phyloP scores from a whole-genome alignment of 2,329 filamentous ascomycete species.

The Talaromyces atroroseus region DNA sequence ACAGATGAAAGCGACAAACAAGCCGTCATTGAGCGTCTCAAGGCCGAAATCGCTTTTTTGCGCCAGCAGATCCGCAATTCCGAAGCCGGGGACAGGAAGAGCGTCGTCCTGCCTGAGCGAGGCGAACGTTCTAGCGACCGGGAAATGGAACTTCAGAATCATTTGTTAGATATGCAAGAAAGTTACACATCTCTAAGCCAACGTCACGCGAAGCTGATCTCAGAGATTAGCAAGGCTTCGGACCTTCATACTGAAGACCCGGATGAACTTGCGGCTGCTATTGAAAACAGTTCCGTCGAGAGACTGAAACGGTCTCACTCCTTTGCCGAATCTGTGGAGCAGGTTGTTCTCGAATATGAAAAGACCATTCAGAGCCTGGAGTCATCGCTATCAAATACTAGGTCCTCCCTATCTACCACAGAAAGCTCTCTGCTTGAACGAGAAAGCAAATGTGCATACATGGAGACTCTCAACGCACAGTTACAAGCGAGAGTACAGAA shows the following conservation, averaged over 20 bases:
- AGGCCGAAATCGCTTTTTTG: constrained; percentile 88
- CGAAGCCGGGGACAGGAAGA: constrained; percentile 59
- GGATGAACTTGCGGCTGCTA: constrained; percentile 49
- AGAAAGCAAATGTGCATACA: constrained; percentile 87
- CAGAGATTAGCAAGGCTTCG: constrained; percentile 82
- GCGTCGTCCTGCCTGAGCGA: constrained; percentile 60
- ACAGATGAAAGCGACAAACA: constrained; percentile 89
- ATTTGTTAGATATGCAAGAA: constrained; percentile 86
- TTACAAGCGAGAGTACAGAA: constrained; percentile 88
- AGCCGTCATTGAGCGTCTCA: constrained; percentile 84
- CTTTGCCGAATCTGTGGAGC: constrained; percentile 91
- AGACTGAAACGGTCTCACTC: constrained; percentile 90
- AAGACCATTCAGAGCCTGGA: constrained; percentile 96
- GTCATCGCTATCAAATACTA: constrained; percentile 81
- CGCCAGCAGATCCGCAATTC: constrained; percentile 86
- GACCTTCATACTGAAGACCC: constrained; percentile 49
- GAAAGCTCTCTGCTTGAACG: constrained; percentile 86
- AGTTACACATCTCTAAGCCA: constrained; percentile 88
- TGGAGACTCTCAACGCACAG: constrained; percentile 87
- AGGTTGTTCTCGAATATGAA: constrained; percentile 94
- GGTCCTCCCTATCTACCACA: constrained; percentile 72
- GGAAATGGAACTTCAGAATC: constrained; percentile 86
- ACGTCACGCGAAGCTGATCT: constrained; percentile 90
- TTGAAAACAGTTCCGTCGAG: constrained; percentile 74
- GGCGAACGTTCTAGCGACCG: constrained; percentile 74